Base-by-base conservation (phyloP, 1,139 yeast genomes). In the Zygosaccharomyces pseudobailii region DNA sequence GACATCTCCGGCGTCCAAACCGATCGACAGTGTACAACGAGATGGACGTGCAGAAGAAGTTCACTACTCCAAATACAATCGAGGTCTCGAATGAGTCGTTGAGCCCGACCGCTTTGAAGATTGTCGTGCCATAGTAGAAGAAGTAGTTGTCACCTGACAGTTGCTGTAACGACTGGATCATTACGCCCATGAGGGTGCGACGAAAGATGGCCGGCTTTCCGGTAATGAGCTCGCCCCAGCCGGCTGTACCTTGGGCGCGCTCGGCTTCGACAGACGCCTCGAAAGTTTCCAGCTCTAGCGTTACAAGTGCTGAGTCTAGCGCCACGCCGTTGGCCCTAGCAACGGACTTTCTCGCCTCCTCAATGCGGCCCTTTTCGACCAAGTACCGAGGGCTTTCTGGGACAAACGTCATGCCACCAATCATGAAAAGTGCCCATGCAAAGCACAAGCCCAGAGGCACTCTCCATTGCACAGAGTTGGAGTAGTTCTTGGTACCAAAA, bases 301-400 rank as follows among this genome's bases (percentile, higher is more conserved):
- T 69, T 42, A 82, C 75, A 35, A 77, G 76, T 37, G 80, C 78
- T 55, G 79, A 80, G 48, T 80, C 82, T 19, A 71, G 61, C 3
- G 74, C 59, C 36, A 74, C 72, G 63, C 76, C 77, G 71, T 82
- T 80, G 47, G 80, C 76, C 56, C 66, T 76, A 43, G 84, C 79
- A 61, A 84, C 67, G 45, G 87, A 71, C 52, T 67, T 63, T 67
- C 74, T 74, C 31, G 90, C 90, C 47, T 75, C 76, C 13, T 73
- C 84, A 46, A 78, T 67, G 48, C 71, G 69, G 51, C 72, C 78
- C 45, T 66, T 70, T 50, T 78, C 75, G 53, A 82, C 75, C 65
- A 75, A 74, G 70, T 70, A 85, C 70, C 92, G 78, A 56, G 92
- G 88, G 38, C 89, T 79, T 67, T 85, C 94, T 48, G 92, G 92